Evolutionary conservation across 2,329 filamentous ascomycete genomes (phyloP).

Genomic region (Aspergillus carbonarius): DNA sequence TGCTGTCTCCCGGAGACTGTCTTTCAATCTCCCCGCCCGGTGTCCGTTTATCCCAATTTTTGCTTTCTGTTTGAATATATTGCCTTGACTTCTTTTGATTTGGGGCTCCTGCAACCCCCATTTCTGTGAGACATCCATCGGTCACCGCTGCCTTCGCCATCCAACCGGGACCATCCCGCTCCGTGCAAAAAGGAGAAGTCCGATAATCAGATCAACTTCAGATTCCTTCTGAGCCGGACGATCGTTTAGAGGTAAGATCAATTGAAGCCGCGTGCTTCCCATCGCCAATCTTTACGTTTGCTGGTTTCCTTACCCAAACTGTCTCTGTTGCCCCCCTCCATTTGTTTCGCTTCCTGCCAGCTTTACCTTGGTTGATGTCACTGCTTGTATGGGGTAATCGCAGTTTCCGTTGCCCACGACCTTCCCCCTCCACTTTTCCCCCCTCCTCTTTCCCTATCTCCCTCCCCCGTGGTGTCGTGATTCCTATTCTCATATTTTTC

Average conservation of each 20-base stretch:
- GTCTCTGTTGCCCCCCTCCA: slow-evolving; percentile 7
- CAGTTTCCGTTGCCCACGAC: slow-evolving; percentile 20
- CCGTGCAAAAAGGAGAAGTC: slow-evolving; percentile 16
- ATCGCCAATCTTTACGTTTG: not conserved
- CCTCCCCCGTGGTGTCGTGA: not conserved
- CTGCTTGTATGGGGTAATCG: slow-evolving; percentile 20
- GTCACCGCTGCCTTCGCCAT: slow-evolving; percentile 14
- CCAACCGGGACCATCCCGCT: slow-evolving; percentile 14
- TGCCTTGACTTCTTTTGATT: slow-evolving; percentile 11
- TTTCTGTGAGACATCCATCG: slow-evolving; percentile 2
- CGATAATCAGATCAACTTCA: slow-evolving; percentile 4
- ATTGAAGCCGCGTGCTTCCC: not conserved
- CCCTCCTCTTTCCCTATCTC: slow-evolving; percentile 11
- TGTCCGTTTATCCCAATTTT: slow-evolving; percentile 5
- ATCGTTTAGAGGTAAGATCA: slow-evolving; percentile 5
- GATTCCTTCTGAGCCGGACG: not conserved
- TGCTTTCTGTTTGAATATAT: slow-evolving; percentile 17
- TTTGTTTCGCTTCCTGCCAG: slow-evolving; percentile 15
- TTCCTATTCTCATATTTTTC: not conserved
- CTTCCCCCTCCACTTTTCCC: slow-evolving; percentile 12
- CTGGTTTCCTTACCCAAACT: not conserved
- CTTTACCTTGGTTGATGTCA: slow-evolving; percentile 12
- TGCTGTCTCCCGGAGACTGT: slow-evolving; percentile 11
- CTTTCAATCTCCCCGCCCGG: slow-evolving; percentile 6
- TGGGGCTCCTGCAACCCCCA: slow-evolving; percentile 5